Evolutionary conservation across 2,329 filamentous ascomycete genomes (phyloP).

Genomic region (Penicillium psychrosexuale): DNA sequence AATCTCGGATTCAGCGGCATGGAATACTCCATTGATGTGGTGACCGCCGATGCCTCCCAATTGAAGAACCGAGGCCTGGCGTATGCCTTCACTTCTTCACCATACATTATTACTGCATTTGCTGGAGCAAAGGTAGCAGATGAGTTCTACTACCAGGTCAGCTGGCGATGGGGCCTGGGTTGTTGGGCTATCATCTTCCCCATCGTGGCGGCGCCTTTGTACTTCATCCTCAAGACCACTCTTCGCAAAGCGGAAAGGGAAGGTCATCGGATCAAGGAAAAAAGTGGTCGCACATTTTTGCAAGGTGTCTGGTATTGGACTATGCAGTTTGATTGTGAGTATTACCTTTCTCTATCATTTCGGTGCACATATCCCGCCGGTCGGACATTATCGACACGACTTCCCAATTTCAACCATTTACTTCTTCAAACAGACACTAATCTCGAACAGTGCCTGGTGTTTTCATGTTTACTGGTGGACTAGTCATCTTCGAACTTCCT

Average conservation of each 20-base stretch:
- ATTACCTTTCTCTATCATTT: neutral
- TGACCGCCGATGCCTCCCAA: conserved; percentile 60
- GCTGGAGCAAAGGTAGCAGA: conserved; percentile 50
- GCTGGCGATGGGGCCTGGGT: conserved; percentile 61
- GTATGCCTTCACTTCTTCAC: conserved; percentile 58
- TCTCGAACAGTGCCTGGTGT: conserved; percentile 49
- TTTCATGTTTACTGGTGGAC: conserved; percentile 55
- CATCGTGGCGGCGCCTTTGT: conserved; percentile 52
- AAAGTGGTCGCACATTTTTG: conserved; percentile 42
- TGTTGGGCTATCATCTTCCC: conserved; percentile 58
- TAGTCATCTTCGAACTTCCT: conserved; percentile 61
- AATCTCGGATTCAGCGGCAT: conserved; percentile 57
- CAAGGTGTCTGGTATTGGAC: conserved; percentile 52
- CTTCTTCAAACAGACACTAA: neutral
- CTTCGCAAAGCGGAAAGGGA: conserved; percentile 52
- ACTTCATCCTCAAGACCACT: conserved; percentile 51
- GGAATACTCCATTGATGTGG: conserved; percentile 55
- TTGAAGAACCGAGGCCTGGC: conserved; percentile 60
- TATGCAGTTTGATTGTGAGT: conserved; percentile 55
- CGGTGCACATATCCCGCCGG: no score
- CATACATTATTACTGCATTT: conserved; percentile 60
- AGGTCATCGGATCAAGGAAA: conserved; percentile 48
- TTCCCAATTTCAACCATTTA: neutral
- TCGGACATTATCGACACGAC: neutral
- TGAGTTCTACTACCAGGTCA: conserved; percentile 48